phyloP scores from a whole-genome alignment of 768 basidiomycete species.

The Boletus reticulatus region DNA sequence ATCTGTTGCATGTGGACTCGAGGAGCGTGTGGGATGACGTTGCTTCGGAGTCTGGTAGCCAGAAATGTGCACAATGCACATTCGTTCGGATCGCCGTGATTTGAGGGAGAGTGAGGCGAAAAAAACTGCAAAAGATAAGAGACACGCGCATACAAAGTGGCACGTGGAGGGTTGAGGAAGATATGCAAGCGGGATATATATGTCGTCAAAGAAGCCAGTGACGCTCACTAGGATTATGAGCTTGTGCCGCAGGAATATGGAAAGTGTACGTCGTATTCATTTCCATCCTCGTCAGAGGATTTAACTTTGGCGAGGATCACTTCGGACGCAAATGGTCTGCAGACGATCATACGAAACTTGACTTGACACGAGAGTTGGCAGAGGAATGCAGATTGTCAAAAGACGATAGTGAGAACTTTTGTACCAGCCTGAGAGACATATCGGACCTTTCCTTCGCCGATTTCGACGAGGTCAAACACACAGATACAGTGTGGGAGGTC shows the following conservation, averaged over 20 bases:
- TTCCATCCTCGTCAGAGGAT: constrained; percentile 80
- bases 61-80: constrained; percentile 80
- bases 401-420: constrained; percentile 52
- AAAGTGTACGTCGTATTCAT: constrained; percentile 68
- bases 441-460: constrained; percentile 88
- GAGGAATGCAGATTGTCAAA: not conserved
- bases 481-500: constrained; percentile 90
- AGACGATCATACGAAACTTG: constrained; percentile 85
- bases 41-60: constrained; percentile 63
- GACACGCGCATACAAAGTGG: constrained; percentile 61
- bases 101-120: not conserved
- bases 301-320: constrained; percentile 88
- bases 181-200: constrained; percentile 76
- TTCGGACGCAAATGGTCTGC: constrained; percentile 88
- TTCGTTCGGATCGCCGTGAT: constrained; percentile 70
- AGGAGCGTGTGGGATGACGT: constrained; percentile 59
- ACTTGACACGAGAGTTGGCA: constrained; percentile 47
- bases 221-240: constrained; percentile 58
- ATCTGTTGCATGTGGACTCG: constrained; percentile 58
- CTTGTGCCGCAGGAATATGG: not conserved
- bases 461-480: constrained; percentile 82
- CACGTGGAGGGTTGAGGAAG: constrained; percentile 80
- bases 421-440: constrained; percentile 86
- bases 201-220: constrained; percentile 94
- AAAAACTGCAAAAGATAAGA: not conserved